Evolutionary conservation across 176 grass and related monocot species (phyloP), one percentile per base, ranked within the genome.

Genomic region (Cymbopogon citratus): DNA sequence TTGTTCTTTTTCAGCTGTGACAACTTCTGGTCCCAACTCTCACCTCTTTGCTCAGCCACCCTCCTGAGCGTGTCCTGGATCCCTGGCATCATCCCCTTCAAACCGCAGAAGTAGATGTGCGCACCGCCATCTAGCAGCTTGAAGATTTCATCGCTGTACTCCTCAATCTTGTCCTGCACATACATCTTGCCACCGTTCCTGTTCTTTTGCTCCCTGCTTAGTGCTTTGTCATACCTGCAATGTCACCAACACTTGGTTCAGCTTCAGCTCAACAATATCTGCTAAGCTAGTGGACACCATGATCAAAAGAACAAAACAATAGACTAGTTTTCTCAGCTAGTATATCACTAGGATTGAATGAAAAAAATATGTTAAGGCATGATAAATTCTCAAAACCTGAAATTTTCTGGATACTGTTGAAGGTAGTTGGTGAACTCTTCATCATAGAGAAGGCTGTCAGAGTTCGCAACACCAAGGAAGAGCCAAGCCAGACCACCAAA

Each of bases 21-120:
- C 24, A 91, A 40, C 88, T 94, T 98, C 78, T 90, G 75, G 14
- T 98, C 90, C 95, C 95, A 98, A 61, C 81, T 98, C 81, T 98
- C 92, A 7, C 90, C 92, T 83, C 95, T 91, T 78, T 91, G 85
- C 86, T 94, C 95, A 6, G 92, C 90, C 54, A 94, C 92, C 86
- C 90, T 94, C 88, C 88, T 94, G 7, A 94, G 88, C 1, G 92
- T 98, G 56, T 88, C 88, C 81, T 98, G 95, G 44, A 98, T 98
- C 48, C 95, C 92, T 1, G 92, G 95, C 95, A 98, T 98, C 95
- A 98, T 98, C 54, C 92, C 95, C 63, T 98, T 98, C 86, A 98
- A 87, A 80, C 88, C 92, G 27, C 95, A 94, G 11, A 94, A 98
- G 84, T 92, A 98, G 54, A 98, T 98, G 72, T 94, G 92, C 1